Evolutionary conservation across 306 rosid species (phyloP), one percentile per base, ranked within the genome.

Genomic region (Sechiopsis laciniata): DNA sequence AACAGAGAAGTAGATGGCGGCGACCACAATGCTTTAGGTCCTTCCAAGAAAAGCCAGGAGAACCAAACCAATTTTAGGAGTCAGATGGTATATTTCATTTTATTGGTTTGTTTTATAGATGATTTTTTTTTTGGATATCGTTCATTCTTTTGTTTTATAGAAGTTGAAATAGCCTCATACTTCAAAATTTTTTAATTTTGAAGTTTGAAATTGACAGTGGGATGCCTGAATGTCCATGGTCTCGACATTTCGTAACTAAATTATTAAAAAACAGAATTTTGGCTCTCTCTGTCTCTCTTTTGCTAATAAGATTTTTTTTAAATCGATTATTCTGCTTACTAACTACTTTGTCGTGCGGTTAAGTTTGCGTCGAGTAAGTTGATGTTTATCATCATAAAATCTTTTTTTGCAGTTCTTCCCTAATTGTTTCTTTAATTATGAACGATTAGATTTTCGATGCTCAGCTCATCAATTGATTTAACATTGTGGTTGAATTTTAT

Each of bases 51-150:
- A 85, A 86, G 72, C 80, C 90, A 85, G 78, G 97, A 89, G 76
- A 85, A 83, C 84, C 88, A 81, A 70, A 86, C 86, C 80, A 87
- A 82, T 77, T 84, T 82, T 48, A 85, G 82, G 78, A 84, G 81
- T 79, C 90, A 80, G 92, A 88, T 80, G 96, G 99, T 95, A 91
- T 83, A 92, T 83, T 74, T 82, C 74, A 61, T 75, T 74, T 76
- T 79, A 80, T 78, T 71, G 75, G 71, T 6, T 46, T 24, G 51
- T 75, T 75, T 54, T 29, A 52, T 55, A 19, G n/a, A n/a, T n/a
- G n/a, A n/a, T n/a, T n/a, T n/a, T n/a, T n/a, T n/a, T n/a, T n/a
- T n/a, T n/a, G n/a, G n/a, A n/a, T n/a, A n/a, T n/a, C n/a, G n/a
- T n/a, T n/a, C n/a, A n/a, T n/a, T n/a, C n/a, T n/a, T 6, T 46